Evolutionary conservation across 2,329 filamentous ascomycete genomes (phyloP).

Genomic region (Hymenoscyphus repandus): DNA sequence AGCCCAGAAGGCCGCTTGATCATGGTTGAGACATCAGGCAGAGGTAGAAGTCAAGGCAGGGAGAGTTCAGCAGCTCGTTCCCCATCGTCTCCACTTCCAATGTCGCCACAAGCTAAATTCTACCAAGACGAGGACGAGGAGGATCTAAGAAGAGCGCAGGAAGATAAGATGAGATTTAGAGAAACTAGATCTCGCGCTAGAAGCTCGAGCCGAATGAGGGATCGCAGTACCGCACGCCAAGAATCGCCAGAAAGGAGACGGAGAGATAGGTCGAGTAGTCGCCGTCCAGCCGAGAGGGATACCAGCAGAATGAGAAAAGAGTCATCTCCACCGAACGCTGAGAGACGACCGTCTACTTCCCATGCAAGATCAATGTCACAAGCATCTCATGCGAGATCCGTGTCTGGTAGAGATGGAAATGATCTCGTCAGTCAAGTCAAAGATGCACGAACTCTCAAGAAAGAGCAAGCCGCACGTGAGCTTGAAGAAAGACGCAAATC

Average conservation of each 20-base stretch:
- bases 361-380: not conserved
- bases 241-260: slow-evolving; percentile 28
- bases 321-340: slow-evolving; percentile 16
- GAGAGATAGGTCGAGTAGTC: slow-evolving; percentile 30
- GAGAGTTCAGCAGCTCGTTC: slow-evolving; percentile 58
- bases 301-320: slow-evolving; percentile 22
- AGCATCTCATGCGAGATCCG: slow-evolving; percentile 31
- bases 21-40: slow-evolving; percentile 38
- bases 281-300: slow-evolving; percentile 23
- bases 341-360: slow-evolving; percentile 9
- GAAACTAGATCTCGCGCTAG: slow-evolving; percentile 43
- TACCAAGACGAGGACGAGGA: slow-evolving; percentile 52
- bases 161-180: slow-evolving; percentile 48
- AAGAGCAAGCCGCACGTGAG: slow-evolving; percentile 74
- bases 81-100: slow-evolving; percentile 75
- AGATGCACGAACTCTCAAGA: slow-evolving; percentile 60
- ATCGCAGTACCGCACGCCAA: slow-evolving; percentile 29
- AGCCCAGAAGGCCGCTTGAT: slow-evolving; percentile 32
- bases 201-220: slow-evolving; percentile 41
- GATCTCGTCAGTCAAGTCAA: slow-evolving; percentile 48
- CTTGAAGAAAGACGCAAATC: slow-evolving; percentile 85
- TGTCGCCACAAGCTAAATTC: slow-evolving; percentile 54
- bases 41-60: slow-evolving; percentile 61
- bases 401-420: slow-evolving; percentile 44
- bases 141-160: slow-evolving; percentile 48